Evolutionary conservation across 2,329 filamentous ascomycete genomes (phyloP), one percentile per base, ranked within the genome.

Genomic region (Dothideomycetidae sp.): DNA sequence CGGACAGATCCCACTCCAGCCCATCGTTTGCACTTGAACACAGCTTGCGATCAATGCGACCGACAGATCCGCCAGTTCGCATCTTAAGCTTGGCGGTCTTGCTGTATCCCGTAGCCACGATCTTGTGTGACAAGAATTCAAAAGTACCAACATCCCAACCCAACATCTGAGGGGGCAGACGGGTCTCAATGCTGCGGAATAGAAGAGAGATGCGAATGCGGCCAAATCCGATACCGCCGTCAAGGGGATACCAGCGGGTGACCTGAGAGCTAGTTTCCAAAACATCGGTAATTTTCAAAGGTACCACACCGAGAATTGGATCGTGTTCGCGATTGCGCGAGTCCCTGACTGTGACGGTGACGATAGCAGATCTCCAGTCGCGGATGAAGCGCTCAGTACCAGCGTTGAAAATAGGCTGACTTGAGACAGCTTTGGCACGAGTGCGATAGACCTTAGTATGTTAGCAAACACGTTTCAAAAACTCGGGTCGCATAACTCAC

Each of bases 141-240:
- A 96, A 93, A 0, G 88, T 93, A 23, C 90, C 90, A 30, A 96
- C 82, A 43, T 94, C 84, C 82, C 88, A 96, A 7, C 88, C 85
- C 3, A 94, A 70, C 58, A 93, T 80, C 29, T 76, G 64, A 0
- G 81, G 81, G n/a, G 86, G 86, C 1, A 96, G 67, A 31, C 75
- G 75, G 37, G 88, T 79, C 56, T 93, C 86, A 30, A 94, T 73
- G 17, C 82, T 86, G 17, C 88, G 78, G 71, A 94, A 93, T 3
- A 96, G 69, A 3, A 96, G 60, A 1, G 84, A 93, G 47, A 98
- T 80, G 29, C 86, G 78, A 42, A 93, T 71, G 5, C 88, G 79
- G 28, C 90, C 90, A 46, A 90, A 96, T 1, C 90, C 63, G 44
- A 96, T 78, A 9, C 90, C 90, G 14, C 88, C 90, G 52, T 93